Conservation (phyloP, 805 yeast species). For the Candida easanensis region DNA sequence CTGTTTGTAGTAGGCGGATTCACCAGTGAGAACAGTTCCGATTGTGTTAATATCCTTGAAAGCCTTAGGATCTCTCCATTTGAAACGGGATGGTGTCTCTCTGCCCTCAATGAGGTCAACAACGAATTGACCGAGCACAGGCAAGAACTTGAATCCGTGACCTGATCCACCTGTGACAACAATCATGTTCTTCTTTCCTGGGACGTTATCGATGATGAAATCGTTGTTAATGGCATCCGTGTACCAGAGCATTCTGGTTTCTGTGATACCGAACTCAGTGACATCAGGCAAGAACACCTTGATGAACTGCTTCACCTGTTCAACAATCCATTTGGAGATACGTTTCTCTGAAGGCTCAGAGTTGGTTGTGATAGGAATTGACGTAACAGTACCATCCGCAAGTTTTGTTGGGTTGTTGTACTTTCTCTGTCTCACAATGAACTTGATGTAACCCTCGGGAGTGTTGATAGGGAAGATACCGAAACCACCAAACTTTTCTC, state of each 20-base stretch:
- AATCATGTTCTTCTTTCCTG: conserved; percentile 26
- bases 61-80: conserved; percentile 32
- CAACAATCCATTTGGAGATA: conserved; percentile 28
- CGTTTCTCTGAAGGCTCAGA: conserved; percentile 21
- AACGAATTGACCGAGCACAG: conserved; percentile 32
- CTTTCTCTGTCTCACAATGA: conserved; percentile 35
- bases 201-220: conserved; percentile 28
- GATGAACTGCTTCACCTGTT: conserved; percentile 23
- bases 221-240: conserved; percentile 34
- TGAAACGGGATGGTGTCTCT: conserved; percentile 32
- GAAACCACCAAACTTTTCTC: conserved; percentile 30
- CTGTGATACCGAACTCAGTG: conserved; percentile 16
- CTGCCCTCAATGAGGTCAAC: conserved; percentile 33
- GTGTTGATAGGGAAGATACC: conserved; percentile 33
- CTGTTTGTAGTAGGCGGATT: conserved; percentile 33
- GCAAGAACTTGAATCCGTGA: conserved; percentile 35
- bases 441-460: conserved; percentile 33
- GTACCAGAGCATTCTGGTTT: conserved; percentile 36
- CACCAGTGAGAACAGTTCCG: conserved; percentile 16
- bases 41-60: conserved; percentile 27
- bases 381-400: conserved; percentile 25
- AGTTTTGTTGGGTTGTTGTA: conserved; percentile 30
- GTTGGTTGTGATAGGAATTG: conserved; percentile 31
- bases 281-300: conserved; percentile 22
- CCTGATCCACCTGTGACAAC: conserved; percentile 37